These are phyloP conservation scores for Trichothecium sympodiale DNA, from an alignment of 2,329 filamentous ascomycete genomes.

Conservation along the genomic window DNA sequence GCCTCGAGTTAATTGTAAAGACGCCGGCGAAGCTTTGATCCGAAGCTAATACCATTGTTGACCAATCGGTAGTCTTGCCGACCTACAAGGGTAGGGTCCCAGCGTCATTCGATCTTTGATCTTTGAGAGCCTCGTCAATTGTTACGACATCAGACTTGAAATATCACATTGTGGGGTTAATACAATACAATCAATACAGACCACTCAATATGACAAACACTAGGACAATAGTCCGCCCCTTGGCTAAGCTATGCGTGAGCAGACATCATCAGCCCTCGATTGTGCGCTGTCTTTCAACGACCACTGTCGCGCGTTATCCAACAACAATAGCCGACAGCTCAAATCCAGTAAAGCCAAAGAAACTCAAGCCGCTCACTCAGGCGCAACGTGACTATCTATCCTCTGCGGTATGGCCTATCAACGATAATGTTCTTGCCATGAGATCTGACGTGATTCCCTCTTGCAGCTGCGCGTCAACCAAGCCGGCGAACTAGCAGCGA, in stretches of 20 bases:
- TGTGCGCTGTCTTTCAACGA: slow-evolving; percentile 10
- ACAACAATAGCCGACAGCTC: slow-evolving; percentile 5
- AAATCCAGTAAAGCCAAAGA: slow-evolving; percentile 19
- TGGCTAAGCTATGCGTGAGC: no score
- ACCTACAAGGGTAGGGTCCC: no score
- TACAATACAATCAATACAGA: neutral
- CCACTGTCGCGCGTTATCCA: slow-evolving; percentile 5
- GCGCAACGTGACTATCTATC: slow-evolving; percentile 66
- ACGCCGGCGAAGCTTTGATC: no score
- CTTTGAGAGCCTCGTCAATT: no score
- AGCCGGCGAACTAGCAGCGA: slow-evolving; percentile 92
- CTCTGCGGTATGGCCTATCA: slow-evolving; percentile 44
- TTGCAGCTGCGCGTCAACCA: slow-evolving; percentile 82
- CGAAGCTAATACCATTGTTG: no score
- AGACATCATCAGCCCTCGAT: no score
- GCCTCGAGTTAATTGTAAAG: no score
- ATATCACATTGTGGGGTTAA: no score
- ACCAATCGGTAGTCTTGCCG: no score
- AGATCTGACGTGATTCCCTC: slow-evolving; percentile 6
- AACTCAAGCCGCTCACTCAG: slow-evolving; percentile 51
- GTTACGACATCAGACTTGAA: no score
- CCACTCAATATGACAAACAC: neutral
- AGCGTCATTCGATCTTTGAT: no score
- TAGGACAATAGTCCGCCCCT: no score
- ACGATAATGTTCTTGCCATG: neutral